phyloP scores from a whole-genome alignment of 75 land plant genomes.

The Sequoiadendron giganteum region DNA sequence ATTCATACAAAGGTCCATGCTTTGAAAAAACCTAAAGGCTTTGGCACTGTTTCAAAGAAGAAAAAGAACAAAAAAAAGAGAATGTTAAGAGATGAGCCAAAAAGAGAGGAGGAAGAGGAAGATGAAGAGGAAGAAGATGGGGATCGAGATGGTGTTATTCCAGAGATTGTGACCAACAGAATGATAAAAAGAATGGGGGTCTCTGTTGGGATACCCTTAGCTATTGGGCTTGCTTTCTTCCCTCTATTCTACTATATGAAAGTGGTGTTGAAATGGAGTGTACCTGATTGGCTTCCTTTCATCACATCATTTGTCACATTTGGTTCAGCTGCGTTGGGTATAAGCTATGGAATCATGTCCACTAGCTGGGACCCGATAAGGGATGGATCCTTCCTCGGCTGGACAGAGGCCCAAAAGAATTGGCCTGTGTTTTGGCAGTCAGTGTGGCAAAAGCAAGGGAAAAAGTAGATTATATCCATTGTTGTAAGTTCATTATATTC shows the following conservation, averaged over 20 bases:
- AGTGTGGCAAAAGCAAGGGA: slow-evolving; percentile 6
- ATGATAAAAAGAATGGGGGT: slow-evolving; percentile 60
- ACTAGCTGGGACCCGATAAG: slow-evolving; percentile 72
- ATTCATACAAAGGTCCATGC: background rate
- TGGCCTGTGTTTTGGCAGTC: slow-evolving; percentile 82
- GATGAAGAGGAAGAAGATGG: slow-evolving; percentile 60
- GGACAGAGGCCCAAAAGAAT: slow-evolving; percentile 70
- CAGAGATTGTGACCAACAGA: slow-evolving; percentile 64
- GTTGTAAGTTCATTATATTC: background rate
- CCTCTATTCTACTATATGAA: slow-evolving; percentile 42
- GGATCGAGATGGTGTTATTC: slow-evolving; percentile 58
- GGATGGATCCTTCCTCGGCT: slow-evolving; percentile 71
- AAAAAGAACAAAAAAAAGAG: slow-evolving; percentile 6
- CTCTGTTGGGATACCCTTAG: slow-evolving; percentile 60
- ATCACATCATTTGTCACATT: slow-evolving; percentile 53
- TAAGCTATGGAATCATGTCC: slow-evolving; percentile 77
- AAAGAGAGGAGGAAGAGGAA: slow-evolving; percentile 18
- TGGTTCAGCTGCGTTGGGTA: slow-evolving; percentile 69
- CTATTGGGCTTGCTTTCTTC: slow-evolving; percentile 42
- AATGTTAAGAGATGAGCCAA: background rate
- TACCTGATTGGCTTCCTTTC: slow-evolving; percentile 78
- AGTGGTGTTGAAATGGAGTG: slow-evolving; percentile 48
- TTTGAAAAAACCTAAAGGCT: slow-evolving; percentile 6
- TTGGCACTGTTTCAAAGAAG: background rate
- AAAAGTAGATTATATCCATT: background rate